Evolutionary conservation across 345 rosid species (phyloP).

Genomic region (Sonneratia alba): DNA sequence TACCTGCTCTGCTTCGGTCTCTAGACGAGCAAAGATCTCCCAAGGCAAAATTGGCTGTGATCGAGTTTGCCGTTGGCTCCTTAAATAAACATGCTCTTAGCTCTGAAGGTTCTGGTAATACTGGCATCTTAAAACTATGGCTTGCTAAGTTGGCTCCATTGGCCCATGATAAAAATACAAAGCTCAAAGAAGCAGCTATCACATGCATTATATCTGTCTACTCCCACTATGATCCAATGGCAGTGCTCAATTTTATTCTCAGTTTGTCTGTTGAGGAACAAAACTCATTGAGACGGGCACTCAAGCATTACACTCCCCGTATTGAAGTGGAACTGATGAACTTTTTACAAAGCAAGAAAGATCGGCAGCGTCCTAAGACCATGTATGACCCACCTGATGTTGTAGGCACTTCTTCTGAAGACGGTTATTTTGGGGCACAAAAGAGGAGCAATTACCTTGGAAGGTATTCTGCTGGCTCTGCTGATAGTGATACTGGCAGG

Average conservation of each 20-base stretch:
- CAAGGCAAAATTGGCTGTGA: constrained; percentile 97
- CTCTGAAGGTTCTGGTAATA: constrained; percentile 71
- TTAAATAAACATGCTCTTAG: constrained; percentile 74
- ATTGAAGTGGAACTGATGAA: constrained; percentile 96
- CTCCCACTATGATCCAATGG: constrained; percentile 72
- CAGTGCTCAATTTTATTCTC: constrained; percentile 89
- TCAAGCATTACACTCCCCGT: constrained; percentile 90
- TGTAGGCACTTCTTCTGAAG: constrained; percentile 92
- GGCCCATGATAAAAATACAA: constrained; percentile 84
- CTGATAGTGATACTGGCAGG: constrained; percentile 70
- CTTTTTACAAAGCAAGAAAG: constrained; percentile 91
- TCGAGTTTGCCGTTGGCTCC: constrained; percentile 82
- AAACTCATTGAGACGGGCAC: constrained; percentile 83
- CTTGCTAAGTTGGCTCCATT: constrained; percentile 83
- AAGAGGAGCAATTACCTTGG: constrained; percentile 69
- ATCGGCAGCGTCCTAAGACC: constrained; percentile 75
- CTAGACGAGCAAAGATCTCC: constrained; percentile 97
- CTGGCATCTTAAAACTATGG: constrained; percentile 90
- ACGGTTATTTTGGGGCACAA: constrained; percentile 55
- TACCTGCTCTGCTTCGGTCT: constrained; percentile 93
- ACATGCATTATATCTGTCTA: constrained; percentile 90
- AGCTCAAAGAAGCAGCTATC: constrained; percentile 88
- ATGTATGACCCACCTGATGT: constrained; percentile 79
- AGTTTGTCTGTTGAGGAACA: constrained; percentile 95
- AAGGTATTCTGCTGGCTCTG: constrained; percentile 71